Base-by-base conservation (phyloP, 2,329 filamentous ascomycete genomes). In the Fusarium pseudocircinatum region DNA sequence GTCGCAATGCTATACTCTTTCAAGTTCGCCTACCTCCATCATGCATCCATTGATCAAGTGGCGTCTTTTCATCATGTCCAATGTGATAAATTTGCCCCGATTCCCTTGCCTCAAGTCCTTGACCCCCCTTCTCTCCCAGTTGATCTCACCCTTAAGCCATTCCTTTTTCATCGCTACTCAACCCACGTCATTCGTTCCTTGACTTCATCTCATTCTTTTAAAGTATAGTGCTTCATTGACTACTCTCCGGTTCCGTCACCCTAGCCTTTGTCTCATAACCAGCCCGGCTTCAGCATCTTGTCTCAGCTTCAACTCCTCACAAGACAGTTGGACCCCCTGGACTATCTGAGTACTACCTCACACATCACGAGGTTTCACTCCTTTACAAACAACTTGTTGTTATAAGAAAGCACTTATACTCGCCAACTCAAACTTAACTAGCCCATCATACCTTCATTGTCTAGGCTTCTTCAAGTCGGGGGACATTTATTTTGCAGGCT, bases 201-300 rank as follows among this genome's bases (percentile, higher is more conserved):
- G 12, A 57, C 52, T 32, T 50, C 32, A 40, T 56, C 49, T 63
- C 73, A 72, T 74, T 77, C 73, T 72, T 72, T 62, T 32, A 53
- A 53, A 59, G 70, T 63, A 61, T 32, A 67, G 63, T 69, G 62
- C 50, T 50, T 60, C 43, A 59, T 50, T 50, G 56, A 50, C 60
- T 56, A 56, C 60, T 53, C 39, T 61, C 66, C 69, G 61, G 44
- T 64, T 72, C 58, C 60, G 53, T 72, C 67, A 37, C 39, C 42
- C 47, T 62, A 24, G 56, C 16, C 20, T 37, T 53, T 69, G 58
- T 63, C 65, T 60, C 61, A 47, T 47, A 53, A 43, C 60, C 72
- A 75, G 73, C 73, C 75, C 52, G 69, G 28, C 69, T 62, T 70
- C 57, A 72, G 69, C 59, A 77, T 75, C 59, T 70, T 61, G 62